A percentile compares a stretch with the other conserved stretches of the same genome.
phyloP scores from a whole-genome alignment of 352 stramenopile genomes.

The Globisporangium radiosum region DNA sequence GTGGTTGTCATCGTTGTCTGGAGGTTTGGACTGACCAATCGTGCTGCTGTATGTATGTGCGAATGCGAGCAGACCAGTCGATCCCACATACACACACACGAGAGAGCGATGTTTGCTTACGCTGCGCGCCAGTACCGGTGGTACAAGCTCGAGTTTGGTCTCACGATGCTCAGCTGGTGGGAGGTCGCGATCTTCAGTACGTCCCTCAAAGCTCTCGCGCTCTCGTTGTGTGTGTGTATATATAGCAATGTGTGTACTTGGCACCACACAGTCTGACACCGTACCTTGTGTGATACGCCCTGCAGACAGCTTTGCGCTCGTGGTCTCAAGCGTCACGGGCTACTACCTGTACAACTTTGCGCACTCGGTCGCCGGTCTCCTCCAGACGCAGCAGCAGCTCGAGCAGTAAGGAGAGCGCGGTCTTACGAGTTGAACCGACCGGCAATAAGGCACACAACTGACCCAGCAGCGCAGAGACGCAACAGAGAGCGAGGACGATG shows the following conservation, averaged over 20 bases:
- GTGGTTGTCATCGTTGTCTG: no score
- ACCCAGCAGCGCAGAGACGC: not conserved
- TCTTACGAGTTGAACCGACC: not conserved
- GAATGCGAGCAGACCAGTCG: no score
- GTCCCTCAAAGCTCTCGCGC: slow-evolving; percentile 13
- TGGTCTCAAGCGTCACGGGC: slow-evolving; percentile 59
- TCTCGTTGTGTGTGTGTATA: no score
- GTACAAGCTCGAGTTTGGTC: slow-evolving; percentile 86
- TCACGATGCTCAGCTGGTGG: slow-evolving; percentile 79
- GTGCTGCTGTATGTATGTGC: no score
- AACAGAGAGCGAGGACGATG: not conserved
- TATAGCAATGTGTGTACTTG: no score
- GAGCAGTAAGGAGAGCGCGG: not conserved
- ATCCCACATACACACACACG: not conserved
- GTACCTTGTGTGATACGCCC: not conserved
- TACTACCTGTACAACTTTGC: slow-evolving; percentile 78
- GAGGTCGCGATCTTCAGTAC: slow-evolving; percentile 81
- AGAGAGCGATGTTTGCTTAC: slow-evolving; percentile 44
- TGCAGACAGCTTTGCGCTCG: slow-evolving; percentile 62
- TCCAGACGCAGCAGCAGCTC: slow-evolving; percentile 19
- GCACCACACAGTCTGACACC: not conserved
- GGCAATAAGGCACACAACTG: not conserved
- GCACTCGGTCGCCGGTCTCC: slow-evolving; percentile 34
- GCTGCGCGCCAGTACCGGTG: slow-evolving; percentile 64
- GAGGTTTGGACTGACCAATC: no score